Evolutionary conservation across 192 early-diverging fungal genomes (phyloP), one percentile per base, ranked within the genome.

Genomic region (Coemansia sp.): DNA sequence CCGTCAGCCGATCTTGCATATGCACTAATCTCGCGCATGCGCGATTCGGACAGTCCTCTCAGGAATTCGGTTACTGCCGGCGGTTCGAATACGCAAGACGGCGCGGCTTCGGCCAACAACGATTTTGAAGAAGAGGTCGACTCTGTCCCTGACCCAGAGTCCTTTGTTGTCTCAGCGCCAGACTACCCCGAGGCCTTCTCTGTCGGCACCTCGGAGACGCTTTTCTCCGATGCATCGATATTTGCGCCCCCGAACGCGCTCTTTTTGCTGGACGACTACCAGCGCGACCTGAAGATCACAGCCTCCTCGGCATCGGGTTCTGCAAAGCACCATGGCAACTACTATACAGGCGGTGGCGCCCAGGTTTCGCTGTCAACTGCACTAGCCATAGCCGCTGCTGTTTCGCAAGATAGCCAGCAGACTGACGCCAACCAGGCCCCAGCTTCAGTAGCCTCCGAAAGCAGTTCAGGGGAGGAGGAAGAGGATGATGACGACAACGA

Each of bases 71-170:
- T 15, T 12, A 15, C 48, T 51, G 3, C 48, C 48, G 26, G 21
- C 23, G 7, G 23, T 12, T 25, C 48, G 8, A 51, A 4, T 26
- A 3, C 25, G 13, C 25, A 1, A 9, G 25, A 12, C 48, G 25
- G 23, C 23, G 48, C 48, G 8, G 48, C 9, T 2, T 51, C 25
- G 5, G 23, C 8, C 31, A 52, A 35, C 29, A 66, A 58, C 55
- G 67, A 67, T 48, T 70, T 75, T 59, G 79, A 72, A 45, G 55
- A 57, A 2, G 78, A 81, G 16, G 79, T 52, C 13, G 73, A 81
- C 39, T 72, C 72, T 28, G 72, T 81, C 20, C 73, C 79, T 20
- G 79, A 81, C 60, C 79, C 79, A 4, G 79, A 81, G 52, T 81
- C 73, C 9, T 81, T 81, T 75, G 79, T 81, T 29, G 73, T 81